These are phyloP conservation scores for Pezicula carpinea DNA, from an alignment of 2,329 filamentous ascomycete genomes.

Conservation along the genomic window DNA sequence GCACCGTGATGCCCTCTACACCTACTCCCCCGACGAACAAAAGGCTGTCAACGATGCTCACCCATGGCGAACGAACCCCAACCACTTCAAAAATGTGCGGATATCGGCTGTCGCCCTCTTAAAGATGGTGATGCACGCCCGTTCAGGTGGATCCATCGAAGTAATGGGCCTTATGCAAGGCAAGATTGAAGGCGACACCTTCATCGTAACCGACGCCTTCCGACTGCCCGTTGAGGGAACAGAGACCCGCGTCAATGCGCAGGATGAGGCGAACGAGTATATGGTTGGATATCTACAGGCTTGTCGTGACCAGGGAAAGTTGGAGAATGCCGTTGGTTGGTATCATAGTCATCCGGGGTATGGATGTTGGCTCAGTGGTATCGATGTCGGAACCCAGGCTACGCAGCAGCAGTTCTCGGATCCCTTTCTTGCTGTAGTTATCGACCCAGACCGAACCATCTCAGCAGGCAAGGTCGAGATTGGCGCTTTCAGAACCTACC, in stretches of 20 bases:
- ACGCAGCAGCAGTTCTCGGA: conserved; percentile 83
- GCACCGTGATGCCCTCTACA: conserved; percentile 85
- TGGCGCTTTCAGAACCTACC: conserved; percentile 90
- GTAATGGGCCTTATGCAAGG: conserved; percentile 99
- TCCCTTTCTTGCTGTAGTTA: conserved; percentile 91
- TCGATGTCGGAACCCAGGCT: conserved; percentile 85
- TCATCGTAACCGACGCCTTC: conserved; percentile 93
- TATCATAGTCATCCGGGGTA: conserved; percentile 98
- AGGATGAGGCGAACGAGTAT: conserved; percentile 95
- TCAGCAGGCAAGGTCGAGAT: conserved; percentile 92
- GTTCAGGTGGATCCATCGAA: conserved; percentile 87
- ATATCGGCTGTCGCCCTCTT: conserved; percentile 91
- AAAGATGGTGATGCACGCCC: conserved; percentile 99
- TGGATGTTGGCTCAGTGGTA: conserved; percentile 95
- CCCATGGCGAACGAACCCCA: conserved; percentile 74
- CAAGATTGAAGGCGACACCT: conserved; percentile 77
- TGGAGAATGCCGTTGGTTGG: conserved; percentile 95
- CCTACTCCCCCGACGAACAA: conserved; percentile 67
- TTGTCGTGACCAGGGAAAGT: conserved; percentile 69
- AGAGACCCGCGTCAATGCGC: conserved; percentile 96
- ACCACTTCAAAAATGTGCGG: conserved; percentile 90
- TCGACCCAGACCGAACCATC: conserved; percentile 94
- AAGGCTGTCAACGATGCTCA: conserved; percentile 58
- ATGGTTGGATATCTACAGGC: conserved; percentile 80
- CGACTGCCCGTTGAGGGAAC: conserved; percentile 93